Base-by-base conservation (phyloP, 2,329 filamentous ascomycete species). In the Fusarium armeniacum region DNA sequence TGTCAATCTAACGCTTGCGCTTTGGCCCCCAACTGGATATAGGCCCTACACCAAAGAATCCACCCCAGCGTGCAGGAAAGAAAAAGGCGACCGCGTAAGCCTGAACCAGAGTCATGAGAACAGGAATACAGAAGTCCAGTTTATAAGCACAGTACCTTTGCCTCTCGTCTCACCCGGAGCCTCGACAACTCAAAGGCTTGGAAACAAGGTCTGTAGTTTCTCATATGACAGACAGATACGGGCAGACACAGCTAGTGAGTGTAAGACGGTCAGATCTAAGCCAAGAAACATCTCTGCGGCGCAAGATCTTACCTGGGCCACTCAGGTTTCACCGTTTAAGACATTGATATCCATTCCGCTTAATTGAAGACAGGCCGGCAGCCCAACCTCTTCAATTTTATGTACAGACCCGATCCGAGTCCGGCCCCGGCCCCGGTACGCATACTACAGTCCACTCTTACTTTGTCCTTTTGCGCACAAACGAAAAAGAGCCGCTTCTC, bases 391-490 rank as follows among this genome's bases (percentile, higher is more conserved):
- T 62, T 65, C 62, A 58, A 56, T 63, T 63, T 62, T 46, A 28
- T 57, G 53, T 63, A 41, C 51, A 68, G 71, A 61, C 71, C 55
- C 57, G 71, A 60, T 71, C 71, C 63, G 71, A 73, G 57, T 61
- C 71, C 71, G 71, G 72, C 45, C 67, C 69, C 71, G 69, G 71
- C 59, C 61, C 69, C 72, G 72, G 65, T 60, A 64, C 44, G 45
- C 41, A 45, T 52, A 15, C 56, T 35, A 30, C 38, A 49, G 33
- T 69, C 58, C 67, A 63, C 61, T 63, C 49, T 52, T 44, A 26
- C 60, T 44, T 65, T 67, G 52, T 36, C 30, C 47, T 40, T 51
- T 41, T 51, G 24, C 67, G 53, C 62, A 68, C 41, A 65, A 43
- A 58, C 47, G 26, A 62, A 58, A 66, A 70, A 64, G 51, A 62